phyloP scores from a whole-genome alignment of 768 basidiomycete species.

The Panellus pusillus region DNA sequence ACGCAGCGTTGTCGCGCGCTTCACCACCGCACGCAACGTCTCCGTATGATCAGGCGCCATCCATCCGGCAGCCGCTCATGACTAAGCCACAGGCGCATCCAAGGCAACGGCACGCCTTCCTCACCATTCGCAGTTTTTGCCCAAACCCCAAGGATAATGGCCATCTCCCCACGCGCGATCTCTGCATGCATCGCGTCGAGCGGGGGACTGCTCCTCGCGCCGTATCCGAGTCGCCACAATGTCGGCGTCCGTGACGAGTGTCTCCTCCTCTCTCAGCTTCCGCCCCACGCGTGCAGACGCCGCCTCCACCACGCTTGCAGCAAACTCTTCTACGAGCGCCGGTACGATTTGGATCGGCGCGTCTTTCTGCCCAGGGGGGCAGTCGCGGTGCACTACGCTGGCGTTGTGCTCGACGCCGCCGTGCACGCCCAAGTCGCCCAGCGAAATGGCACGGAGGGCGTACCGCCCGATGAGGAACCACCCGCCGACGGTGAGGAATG shows the following conservation, averaged over 20 bases:
- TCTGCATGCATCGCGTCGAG: slow-evolving; percentile 52
- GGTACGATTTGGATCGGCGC: slow-evolving; percentile 43
- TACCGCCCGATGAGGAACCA: slow-evolving; percentile 42
- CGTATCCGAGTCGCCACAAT: slow-evolving; percentile 53
- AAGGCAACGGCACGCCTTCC: slow-evolving; percentile 45
- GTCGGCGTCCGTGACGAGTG: slow-evolving; percentile 39
- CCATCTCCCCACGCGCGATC: slow-evolving; percentile 70
- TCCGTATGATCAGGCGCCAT: slow-evolving; percentile 41
- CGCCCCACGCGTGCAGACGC: slow-evolving; percentile 19
- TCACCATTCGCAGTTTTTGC: slow-evolving; percentile 36
- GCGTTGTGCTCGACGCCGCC: slow-evolving; percentile 59
- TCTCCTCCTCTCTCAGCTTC: slow-evolving; percentile 30
- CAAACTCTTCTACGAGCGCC: slow-evolving; percentile 38
- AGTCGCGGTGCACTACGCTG: slow-evolving; percentile 55
- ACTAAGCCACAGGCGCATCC: slow-evolving; percentile 49
- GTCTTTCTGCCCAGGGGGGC: slow-evolving; percentile 37
- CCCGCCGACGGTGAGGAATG: slow-evolving; percentile 48
- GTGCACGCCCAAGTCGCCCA: slow-evolving; percentile 48
- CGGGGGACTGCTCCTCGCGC: slow-evolving; percentile 45
- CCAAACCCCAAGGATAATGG: slow-evolving; percentile 61
- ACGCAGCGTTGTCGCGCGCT: slow-evolving; percentile 31
- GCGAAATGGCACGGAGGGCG: slow-evolving; percentile 34
- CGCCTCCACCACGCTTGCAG: slow-evolving; percentile 29
- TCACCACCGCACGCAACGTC: slow-evolving; percentile 37
- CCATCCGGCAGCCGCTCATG: slow-evolving; percentile 52